These are phyloP conservation scores for Oxyria digyna DNA, from an alignment of 148 eudicot species.

Conservation along the genomic window DNA sequence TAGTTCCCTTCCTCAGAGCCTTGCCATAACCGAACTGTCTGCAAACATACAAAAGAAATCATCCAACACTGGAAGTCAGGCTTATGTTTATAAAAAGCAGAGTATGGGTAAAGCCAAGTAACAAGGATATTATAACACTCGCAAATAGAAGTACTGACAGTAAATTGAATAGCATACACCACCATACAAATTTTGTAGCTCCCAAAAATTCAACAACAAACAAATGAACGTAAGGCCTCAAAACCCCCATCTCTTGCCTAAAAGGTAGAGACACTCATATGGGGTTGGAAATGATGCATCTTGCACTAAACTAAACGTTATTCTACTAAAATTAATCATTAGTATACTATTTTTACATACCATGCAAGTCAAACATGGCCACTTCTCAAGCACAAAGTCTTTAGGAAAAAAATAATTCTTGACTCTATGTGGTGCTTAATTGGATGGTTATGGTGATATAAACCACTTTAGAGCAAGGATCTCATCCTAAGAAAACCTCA, in stretches of 20 bases:
- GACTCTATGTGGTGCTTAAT: not conserved
- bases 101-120: not conserved
- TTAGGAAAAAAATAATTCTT: not conserved
- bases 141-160: not conserved
- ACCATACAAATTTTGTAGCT: not conserved
- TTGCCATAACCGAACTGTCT: conserved; percentile 92
- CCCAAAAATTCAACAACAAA: not conserved
- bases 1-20: conserved; percentile 61
- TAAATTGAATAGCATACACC: not conserved
- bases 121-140: not conserved
- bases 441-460: not conserved
- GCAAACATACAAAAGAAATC: conserved; percentile 9
- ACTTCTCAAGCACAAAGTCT: not conserved
- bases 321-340: not conserved
- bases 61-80: conserved; percentile 3
- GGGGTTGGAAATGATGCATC: not conserved
- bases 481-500: too few relatives aligned
- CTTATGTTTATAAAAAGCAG: not conserved
- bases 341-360: not conserved
- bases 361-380: not conserved
- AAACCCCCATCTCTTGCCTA: not conserved
- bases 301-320: not conserved
- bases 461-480: too few relatives aligned
- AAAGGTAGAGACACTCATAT: not conserved
- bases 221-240: not conserved